Evolutionary conservation across 768 basidiomycete genomes (phyloP).

Genomic region (Russula foetens): DNA sequence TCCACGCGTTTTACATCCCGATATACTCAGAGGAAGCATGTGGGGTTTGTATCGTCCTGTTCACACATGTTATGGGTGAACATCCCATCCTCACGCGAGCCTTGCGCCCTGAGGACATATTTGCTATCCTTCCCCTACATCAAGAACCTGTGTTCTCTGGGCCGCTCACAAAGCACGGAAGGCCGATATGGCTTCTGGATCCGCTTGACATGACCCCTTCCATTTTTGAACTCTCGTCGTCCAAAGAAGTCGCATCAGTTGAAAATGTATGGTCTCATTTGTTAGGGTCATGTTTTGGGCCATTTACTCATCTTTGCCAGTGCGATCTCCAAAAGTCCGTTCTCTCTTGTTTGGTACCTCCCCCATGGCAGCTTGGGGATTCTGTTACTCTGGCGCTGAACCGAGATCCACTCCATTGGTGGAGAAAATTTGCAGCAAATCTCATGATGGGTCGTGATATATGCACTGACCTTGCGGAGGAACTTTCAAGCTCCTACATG

Average conservation of each 20-base stretch:
- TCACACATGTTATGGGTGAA: slow-evolving; percentile 31
- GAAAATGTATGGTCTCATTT: neutral
- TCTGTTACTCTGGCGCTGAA: slow-evolving; percentile 24
- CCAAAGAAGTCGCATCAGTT: slow-evolving; percentile 4
- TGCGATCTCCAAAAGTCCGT: slow-evolving; percentile 26
- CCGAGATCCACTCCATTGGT: slow-evolving; percentile 32
- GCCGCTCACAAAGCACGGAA: slow-evolving; percentile 30
- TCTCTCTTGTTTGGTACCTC: slow-evolving; percentile 27
- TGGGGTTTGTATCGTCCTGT: slow-evolving; percentile 35
- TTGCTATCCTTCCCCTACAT: slow-evolving; percentile 40
- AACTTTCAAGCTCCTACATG: slow-evolving; percentile 36
- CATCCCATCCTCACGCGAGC: slow-evolving; percentile 28
- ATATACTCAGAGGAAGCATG: slow-evolving; percentile 22
- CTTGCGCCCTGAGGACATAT: slow-evolving; percentile 36
- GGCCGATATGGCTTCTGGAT: slow-evolving; percentile 40
- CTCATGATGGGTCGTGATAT: slow-evolving; percentile 29
- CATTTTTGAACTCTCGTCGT: slow-evolving; percentile 30
- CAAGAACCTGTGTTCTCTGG: slow-evolving; percentile 37
- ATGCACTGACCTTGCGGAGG: slow-evolving; percentile 31
- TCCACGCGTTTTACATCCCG: slow-evolving; percentile 36
- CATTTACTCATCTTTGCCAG: slow-evolving; percentile 11
- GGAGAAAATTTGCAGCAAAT: slow-evolving; percentile 37
- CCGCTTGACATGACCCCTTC: slow-evolving; percentile 50
- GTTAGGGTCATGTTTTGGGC: neutral
- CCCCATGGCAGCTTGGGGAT: slow-evolving; percentile 34